phyloP scores from a whole-genome alignment of 805 yeast species.

The Teunomyces gatunensis region DNA sequence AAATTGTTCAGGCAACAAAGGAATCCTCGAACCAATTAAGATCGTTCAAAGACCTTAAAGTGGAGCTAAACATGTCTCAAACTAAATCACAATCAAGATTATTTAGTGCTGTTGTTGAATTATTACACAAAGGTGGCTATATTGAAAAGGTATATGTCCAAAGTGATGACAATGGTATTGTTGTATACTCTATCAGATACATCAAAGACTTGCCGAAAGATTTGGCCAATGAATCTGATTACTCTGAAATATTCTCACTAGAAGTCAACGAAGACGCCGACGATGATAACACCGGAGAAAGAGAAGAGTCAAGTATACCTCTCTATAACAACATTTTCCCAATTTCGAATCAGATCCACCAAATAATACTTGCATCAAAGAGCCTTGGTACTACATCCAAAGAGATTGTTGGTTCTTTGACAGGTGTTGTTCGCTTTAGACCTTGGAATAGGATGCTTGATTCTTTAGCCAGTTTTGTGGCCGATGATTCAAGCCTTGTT shows the following conservation, averaged over 20 bases:
- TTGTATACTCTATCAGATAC: conserved; percentile 40
- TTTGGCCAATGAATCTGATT: conserved; percentile 42
- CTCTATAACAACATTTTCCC: conserved; percentile 58
- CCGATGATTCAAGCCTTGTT: conserved; percentile 16
- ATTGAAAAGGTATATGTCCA: conserved; percentile 51
- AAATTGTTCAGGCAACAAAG: conserved; percentile 49
- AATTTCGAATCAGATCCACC: conserved; percentile 59
- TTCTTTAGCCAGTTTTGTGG: conserved; percentile 38
- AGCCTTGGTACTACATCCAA: conserved; percentile 58
- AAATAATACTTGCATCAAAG: conserved; percentile 34
- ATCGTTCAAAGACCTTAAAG: conserved; percentile 57
- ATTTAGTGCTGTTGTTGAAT: conserved; percentile 47
- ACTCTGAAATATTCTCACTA: conserved; percentile 21
- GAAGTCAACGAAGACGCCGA: background rate
- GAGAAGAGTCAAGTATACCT: conserved; percentile 23
- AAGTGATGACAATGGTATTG: conserved; percentile 22
- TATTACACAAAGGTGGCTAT: conserved; percentile 43
- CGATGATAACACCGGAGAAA: conserved; percentile 20
- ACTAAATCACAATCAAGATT: conserved; percentile 40
- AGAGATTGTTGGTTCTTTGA: conserved; percentile 46
- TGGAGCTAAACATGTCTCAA: conserved; percentile 53
- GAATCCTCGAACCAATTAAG: conserved; percentile 60
- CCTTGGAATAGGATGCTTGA: conserved; percentile 54
- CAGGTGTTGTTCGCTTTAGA: conserved; percentile 55
- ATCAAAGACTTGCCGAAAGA: conserved; percentile 49